phyloP scores from a whole-genome alignment of 768 basidiomycete species.

The Collybia nuda region DNA sequence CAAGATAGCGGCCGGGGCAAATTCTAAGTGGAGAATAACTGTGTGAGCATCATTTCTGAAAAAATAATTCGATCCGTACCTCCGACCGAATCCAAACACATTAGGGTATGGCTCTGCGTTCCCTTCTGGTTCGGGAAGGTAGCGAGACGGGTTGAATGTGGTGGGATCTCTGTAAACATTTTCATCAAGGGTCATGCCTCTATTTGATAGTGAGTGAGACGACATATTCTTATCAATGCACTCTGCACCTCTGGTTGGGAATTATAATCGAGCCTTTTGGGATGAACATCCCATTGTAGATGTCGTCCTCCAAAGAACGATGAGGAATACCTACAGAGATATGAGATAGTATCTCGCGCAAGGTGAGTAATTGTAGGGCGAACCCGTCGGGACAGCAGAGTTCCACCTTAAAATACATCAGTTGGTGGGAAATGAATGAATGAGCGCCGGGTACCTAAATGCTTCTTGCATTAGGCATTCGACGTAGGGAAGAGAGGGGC shows the following conservation, averaged over 20 bases:
- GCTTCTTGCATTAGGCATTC: conserved; percentile 32
- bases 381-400: background rate
- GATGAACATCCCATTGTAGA: conserved; percentile 35
- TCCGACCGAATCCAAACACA: background rate
- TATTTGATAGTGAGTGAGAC: conserved; percentile 9
- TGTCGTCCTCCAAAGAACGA: conserved; percentile 23
- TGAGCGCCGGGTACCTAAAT: conserved; percentile 7
- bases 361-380: background rate
- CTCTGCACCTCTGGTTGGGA: conserved; percentile 14
- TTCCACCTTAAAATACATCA: conserved; percentile 2
- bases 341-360: too few relatives aligned
- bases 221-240: background rate
- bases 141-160: conserved; percentile 40
- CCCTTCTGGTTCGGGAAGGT: conserved; percentile 18
- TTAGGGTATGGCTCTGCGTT: conserved; percentile 7
- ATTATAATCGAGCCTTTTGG: conserved; percentile 27
- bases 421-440: background rate
- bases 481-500: conserved; percentile 31
- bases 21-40: too few relatives aligned
- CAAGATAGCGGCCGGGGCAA: too few relatives aligned
- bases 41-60: too few relatives aligned
- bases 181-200: conserved; percentile 37
- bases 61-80: too few relatives aligned
- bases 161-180: conserved; percentile 35
- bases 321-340: conserved; percentile 27